Percentiles rank a stretch among this genome's conserved stretches.
Conservation (phyloP, 139 green algal genomes). For the Chloropicon primus region DNA sequence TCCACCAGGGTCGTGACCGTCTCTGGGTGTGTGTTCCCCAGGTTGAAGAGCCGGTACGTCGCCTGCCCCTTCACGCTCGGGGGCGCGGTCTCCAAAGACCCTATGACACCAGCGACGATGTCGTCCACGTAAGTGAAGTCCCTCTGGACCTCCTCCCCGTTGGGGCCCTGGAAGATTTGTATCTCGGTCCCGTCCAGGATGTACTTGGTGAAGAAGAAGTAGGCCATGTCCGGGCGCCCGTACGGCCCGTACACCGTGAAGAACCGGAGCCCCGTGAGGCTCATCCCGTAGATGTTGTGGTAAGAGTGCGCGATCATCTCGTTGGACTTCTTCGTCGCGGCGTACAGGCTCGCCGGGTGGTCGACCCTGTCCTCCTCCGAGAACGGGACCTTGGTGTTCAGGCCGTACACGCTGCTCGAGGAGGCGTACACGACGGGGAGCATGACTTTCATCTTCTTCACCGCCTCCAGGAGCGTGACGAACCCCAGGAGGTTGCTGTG, state of each 20-base stretch:
- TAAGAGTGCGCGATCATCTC: constrained; percentile 65
- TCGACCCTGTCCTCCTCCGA: constrained; percentile 44
- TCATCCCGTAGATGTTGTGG: constrained; percentile 53
- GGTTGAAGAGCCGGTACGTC: constrained; percentile 41
- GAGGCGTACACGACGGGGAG: constrained; percentile 55
- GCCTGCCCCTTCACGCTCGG: constrained; percentile 18
- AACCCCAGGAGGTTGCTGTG: constrained; percentile 51
- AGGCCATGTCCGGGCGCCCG: constrained; percentile 63
- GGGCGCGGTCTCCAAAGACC: constrained; percentile 31
- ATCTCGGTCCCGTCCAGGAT: constrained; percentile 43
- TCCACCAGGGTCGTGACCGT: constrained; percentile 51
- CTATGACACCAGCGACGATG: constrained; percentile 47
- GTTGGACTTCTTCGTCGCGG: constrained; percentile 51
- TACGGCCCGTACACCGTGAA: constrained; percentile 79
- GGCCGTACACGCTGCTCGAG: constrained; percentile 55
- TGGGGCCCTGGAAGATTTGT: constrained; percentile 41
- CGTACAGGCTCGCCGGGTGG: constrained; percentile 52
- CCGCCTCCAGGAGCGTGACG: constrained; percentile 46
- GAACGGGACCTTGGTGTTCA: constrained; percentile 49
- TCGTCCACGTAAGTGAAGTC: constrained; percentile 78
- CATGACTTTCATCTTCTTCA: constrained; percentile 27
- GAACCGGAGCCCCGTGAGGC: constrained; percentile 52
- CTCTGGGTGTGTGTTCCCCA: constrained; percentile 57
- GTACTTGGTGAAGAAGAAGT: constrained; percentile 50
- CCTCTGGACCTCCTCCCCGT: constrained; percentile 26